These are phyloP conservation scores for Cymodocea nodosa DNA, from an alignment of 116 monocot species.

Conservation along the genomic window DNA sequence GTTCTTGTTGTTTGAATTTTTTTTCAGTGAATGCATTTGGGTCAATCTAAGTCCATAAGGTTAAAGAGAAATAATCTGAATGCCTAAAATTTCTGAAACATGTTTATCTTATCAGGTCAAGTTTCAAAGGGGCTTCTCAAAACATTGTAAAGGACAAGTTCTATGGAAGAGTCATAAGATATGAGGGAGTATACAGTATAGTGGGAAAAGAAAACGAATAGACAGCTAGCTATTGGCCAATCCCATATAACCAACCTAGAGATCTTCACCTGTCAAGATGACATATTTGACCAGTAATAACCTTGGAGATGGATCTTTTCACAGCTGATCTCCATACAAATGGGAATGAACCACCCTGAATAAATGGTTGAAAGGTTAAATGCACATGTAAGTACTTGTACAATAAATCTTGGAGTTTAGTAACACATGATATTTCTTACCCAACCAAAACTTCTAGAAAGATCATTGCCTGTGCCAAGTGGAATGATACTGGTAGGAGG, in stretches of 20 bases:
- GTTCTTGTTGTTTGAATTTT: too few relatives aligned
- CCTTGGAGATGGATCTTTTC: conserved; percentile 56
- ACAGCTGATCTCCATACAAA: conserved; percentile 79
- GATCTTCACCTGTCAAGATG: conserved; percentile 68
- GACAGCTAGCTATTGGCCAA: neutral
- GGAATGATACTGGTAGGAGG: conserved; percentile 85
- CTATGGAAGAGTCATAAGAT: too few relatives aligned
- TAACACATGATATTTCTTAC: conserved; percentile 20
- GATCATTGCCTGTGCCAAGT: conserved; percentile 96
- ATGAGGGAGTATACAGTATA: neutral
- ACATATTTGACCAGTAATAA: conserved; percentile 34
- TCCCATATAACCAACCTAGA: neutral
- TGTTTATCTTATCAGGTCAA: too few relatives aligned
- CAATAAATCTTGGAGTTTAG: conserved; percentile 1
- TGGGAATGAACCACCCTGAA: conserved; percentile 86
- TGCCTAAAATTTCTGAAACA: too few relatives aligned
- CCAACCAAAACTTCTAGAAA: conserved; percentile 94
- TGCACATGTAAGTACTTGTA: neutral
- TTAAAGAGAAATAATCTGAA: too few relatives aligned
- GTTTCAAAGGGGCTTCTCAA: too few relatives aligned
- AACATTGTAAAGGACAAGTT: too few relatives aligned
- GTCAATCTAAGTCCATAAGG: too few relatives aligned
- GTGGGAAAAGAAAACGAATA: neutral
- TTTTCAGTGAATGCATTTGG: too few relatives aligned
- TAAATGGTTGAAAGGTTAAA: neutral